phyloP scores from a whole-genome alignment of 2,329 filamentous ascomycete species.

The Claviceps maximensis region DNA sequence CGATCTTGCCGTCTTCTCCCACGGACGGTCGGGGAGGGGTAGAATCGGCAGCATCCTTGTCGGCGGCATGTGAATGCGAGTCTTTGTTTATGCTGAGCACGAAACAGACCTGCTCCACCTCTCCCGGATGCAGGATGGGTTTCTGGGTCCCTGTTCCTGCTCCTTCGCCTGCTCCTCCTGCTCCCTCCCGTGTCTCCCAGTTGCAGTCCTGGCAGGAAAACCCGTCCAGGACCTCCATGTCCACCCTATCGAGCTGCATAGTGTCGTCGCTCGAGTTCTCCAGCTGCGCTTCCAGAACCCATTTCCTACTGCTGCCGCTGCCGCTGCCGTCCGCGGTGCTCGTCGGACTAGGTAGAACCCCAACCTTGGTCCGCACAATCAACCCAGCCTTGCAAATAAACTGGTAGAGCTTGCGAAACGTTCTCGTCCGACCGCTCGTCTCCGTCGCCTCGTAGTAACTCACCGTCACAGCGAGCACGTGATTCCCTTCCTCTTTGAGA shows the following conservation, averaged over 20 bases:
- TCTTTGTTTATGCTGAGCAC: slow-evolving; percentile 25
- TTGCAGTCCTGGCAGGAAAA: slow-evolving; percentile 42
- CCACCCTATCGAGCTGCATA: slow-evolving; percentile 61
- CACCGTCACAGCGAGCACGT: slow-evolving; percentile 85
- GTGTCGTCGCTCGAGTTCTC: slow-evolving; percentile 84
- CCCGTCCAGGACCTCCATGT: slow-evolving; percentile 38
- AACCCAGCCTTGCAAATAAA: slow-evolving; percentile 86
- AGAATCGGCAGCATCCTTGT: slow-evolving; percentile 22
- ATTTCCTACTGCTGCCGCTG: slow-evolving; percentile 27
- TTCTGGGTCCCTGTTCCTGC: slow-evolving; percentile 17
- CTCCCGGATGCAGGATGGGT: slow-evolving; percentile 47
- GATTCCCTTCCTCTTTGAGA: slow-evolving; percentile 85
- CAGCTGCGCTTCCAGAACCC: slow-evolving; percentile 83
- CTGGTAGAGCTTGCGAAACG: slow-evolving; percentile 91
- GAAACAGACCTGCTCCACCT: slow-evolving; percentile 55
- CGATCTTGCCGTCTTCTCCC: slow-evolving; percentile 41
- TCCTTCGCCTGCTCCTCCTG: background rate
- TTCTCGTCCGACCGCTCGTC: slow-evolving; percentile 57
- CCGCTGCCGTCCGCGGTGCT: background rate
- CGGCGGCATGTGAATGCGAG: slow-evolving; percentile 14
- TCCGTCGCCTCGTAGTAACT: slow-evolving; percentile 83
- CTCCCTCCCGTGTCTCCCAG: slow-evolving; percentile 27
- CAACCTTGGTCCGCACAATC: slow-evolving; percentile 81
- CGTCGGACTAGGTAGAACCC: slow-evolving; percentile 19
- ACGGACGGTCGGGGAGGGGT: slow-evolving; percentile 19